Evolutionary conservation across 2,329 filamentous ascomycete genomes (phyloP).

Genomic region (Fonsecaea erecta): DNA sequence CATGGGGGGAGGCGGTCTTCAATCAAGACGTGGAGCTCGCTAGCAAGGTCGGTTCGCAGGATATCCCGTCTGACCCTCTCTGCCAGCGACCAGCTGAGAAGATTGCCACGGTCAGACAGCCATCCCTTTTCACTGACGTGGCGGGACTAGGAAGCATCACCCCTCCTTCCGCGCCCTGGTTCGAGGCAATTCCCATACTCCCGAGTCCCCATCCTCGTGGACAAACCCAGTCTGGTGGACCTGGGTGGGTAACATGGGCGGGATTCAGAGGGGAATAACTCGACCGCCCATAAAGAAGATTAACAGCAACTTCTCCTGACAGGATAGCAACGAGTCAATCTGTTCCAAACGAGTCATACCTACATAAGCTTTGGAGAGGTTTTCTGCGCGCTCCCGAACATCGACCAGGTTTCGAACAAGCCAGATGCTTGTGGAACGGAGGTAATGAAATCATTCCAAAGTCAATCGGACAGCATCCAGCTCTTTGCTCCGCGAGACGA

Average conservation of each 20-base stretch:
- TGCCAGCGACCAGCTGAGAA: background rate
- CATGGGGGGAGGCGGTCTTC: slow-evolving; percentile 14
- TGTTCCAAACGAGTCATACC: slow-evolving; percentile 21
- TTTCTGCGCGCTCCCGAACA: background rate
- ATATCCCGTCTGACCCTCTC: background rate
- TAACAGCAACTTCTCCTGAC: slow-evolving; percentile 21
- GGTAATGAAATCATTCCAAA: slow-evolving; percentile 10
- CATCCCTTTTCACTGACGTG: background rate
- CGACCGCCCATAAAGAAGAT: slow-evolving; percentile 13
- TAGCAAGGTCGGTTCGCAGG: slow-evolving; percentile 3
- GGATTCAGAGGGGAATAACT: slow-evolving; percentile 8
- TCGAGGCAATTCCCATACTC: slow-evolving; percentile 17
- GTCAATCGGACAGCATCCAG: background rate
- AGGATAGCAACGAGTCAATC: slow-evolving; percentile 11
- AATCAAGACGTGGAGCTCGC: slow-evolving; percentile 25
- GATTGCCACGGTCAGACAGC: slow-evolving; percentile 13
- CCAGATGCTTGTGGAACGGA: slow-evolving; percentile 8
- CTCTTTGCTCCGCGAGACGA: background rate
- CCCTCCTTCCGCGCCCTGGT: slow-evolving; percentile 24
- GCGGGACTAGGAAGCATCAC: slow-evolving; percentile 26
- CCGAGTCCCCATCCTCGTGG: slow-evolving; percentile 28
- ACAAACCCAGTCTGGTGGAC: slow-evolving; percentile 18
- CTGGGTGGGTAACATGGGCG: slow-evolving; percentile 17
- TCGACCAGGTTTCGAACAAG: background rate
- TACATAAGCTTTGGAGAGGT: background rate